Base-by-base conservation (phyloP, 139 green algal species). In the Astrephomene gubernaculifera region DNA sequence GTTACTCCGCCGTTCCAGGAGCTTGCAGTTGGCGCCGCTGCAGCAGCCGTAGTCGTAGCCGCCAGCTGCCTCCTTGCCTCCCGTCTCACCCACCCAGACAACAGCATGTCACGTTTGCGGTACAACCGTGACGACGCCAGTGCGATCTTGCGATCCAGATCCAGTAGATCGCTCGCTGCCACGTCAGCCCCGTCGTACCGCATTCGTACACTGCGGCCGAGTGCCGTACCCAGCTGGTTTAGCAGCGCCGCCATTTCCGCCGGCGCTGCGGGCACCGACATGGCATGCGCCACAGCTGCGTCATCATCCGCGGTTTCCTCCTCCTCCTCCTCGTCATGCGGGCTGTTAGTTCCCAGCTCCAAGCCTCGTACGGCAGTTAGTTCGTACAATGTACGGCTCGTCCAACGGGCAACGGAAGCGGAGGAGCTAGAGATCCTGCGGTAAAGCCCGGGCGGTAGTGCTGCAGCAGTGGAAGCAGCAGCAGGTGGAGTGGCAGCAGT, bases 131-230 rank as follows among this genome's bases (percentile, higher is more conserved):
- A 76, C 3, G 65, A 25, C 27, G 67, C 65, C 36, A 86, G 79
- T 29, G 79, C 79, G 49, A 86, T 86, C 49, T 74, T 71, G 14
- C 78, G 61, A 53, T 84, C 78, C 61, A 84, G 63, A 61, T 84
- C 78, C 60, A 84, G 61, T 31, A 84, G 41, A 35, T 84, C 78
- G 22, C 31, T 22, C 22, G 63, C 61, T 31, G 78, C 49, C 17
- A 44, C n/a, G n/a, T 84, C 78, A 25, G n/a, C 10, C 25, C 78
- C 79, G 17, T 69, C 65, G 79, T 76, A 57, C 35, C 79, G 65
- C 64, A 86, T 31, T 12, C 79, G 79, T 25, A 86, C 79, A 6
- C 35, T 61, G 6, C 36, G 45, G 1, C 79, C 79, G 10, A 86
- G 79, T 31, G 79, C 45, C 41, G 61, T 45, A 38, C 79, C 79